phyloP scores from a whole-genome alignment of 176 grass and related monocot species.

The Pontederia paniculata region DNA sequence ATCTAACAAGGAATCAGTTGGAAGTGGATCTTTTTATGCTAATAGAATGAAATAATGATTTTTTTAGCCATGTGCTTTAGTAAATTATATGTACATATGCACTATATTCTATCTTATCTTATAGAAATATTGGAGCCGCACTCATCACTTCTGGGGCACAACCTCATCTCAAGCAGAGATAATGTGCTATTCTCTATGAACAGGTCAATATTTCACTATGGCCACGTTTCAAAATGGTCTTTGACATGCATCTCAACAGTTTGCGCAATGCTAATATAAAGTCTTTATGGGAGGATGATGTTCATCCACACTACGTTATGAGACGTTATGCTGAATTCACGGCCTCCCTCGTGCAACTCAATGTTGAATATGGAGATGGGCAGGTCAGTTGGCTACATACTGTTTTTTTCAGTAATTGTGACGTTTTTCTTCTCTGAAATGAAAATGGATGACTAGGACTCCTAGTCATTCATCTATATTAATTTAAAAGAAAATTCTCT shows the following conservation, averaged over 20 bases:
- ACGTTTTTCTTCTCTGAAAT: neutral
- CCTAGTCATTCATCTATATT: no score
- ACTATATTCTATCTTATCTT: no score
- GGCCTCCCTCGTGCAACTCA: constrained; percentile 86
- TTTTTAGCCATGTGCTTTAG: no score
- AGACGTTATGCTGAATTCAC: constrained; percentile 97
- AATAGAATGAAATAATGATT: no score
- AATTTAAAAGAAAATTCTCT: no score
- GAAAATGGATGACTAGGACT: no score
- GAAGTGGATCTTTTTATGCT: no score
- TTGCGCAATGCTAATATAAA: constrained; percentile 84
- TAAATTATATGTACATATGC: no score
- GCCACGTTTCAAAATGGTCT: constrained; percentile 99
- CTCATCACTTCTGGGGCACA: no score
- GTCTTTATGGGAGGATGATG: constrained; percentile 91
- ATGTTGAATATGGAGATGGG: constrained; percentile 94
- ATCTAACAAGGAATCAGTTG: no score
- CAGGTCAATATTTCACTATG: constrained; percentile 91
- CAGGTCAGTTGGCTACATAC: constrained; percentile 50
- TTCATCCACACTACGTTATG: constrained; percentile 87
- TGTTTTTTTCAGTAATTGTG: constrained; percentile 2
- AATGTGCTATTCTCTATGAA: neutral
- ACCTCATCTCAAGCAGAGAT: neutral
- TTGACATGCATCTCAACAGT: constrained; percentile 92
- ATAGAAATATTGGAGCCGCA: no score